A percentile compares a stretch with the other conserved stretches of the same genome.
These are phyloP conservation scores for Guyanaporus albipodus DNA, from an alignment of 768 basidiomycete species.

Conservation along the genomic window DNA sequence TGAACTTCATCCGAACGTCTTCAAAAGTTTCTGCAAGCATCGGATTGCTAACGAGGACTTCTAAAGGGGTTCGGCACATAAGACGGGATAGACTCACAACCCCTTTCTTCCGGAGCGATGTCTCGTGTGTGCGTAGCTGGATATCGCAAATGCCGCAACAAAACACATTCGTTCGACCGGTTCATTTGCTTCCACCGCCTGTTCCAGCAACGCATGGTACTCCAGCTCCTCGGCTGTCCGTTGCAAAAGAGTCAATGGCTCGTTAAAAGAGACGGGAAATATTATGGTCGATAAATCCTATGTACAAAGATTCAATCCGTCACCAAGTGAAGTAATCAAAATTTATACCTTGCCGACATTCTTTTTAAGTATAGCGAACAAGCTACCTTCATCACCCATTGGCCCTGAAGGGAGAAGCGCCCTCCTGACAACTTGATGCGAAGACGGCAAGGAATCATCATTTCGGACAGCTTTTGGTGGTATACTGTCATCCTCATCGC, in stretches of 20 bases:
- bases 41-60: constrained; percentile 58
- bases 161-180: constrained; percentile 67
- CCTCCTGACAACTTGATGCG: constrained; percentile 42
- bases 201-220: constrained; percentile 64
- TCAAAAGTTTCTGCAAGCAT: constrained; percentile 90
- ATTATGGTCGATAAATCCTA: constrained; percentile 81
- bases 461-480: background rate
- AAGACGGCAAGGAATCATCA: constrained; percentile 4
- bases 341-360: constrained; percentile 80
- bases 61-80: constrained; percentile 4
- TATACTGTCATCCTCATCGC: constrained; percentile 41
- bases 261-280: constrained; percentile 88
- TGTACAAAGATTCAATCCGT: background rate
- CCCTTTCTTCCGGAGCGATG: constrained; percentile 82
- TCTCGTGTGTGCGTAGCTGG: constrained; percentile 76
- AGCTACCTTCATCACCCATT: constrained; percentile 72
- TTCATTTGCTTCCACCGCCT: constrained; percentile 56
- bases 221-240: constrained; percentile 81
- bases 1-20: constrained; percentile 72
- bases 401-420: constrained; percentile 56
- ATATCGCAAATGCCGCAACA: constrained; percentile 82
- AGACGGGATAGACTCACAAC: constrained; percentile 54
- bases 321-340: background rate
- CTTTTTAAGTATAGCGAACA: constrained; percentile 81
- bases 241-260: constrained; percentile 80